Percentiles rank a stretch among this genome's conserved stretches.
Evolutionary conservation across 495 filamentous ascomycete species (phyloP).

Genomic region (Daldinia caldariorum): DNA sequence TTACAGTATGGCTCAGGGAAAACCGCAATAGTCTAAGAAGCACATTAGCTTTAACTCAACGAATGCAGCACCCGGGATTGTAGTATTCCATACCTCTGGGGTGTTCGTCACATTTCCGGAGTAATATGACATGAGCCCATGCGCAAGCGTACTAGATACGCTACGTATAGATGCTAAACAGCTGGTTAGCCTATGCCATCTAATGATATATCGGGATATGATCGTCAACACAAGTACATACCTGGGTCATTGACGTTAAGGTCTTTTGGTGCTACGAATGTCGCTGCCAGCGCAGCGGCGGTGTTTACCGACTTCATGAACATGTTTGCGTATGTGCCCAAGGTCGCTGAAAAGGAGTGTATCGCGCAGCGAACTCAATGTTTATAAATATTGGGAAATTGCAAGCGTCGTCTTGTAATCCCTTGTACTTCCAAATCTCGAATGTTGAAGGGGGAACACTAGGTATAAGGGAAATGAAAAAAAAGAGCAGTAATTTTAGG

Average conservation of each 20-base stretch:
- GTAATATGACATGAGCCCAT: slow-evolving; percentile 69
- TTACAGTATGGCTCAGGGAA: slow-evolving; percentile 73
- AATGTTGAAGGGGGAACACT: slow-evolving; percentile 13
- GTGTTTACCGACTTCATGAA: slow-evolving; percentile 48
- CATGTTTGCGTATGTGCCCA: slow-evolving; percentile 14
- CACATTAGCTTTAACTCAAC: slow-evolving; percentile 34
- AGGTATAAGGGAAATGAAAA: slow-evolving; percentile 16
- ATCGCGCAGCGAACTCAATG: slow-evolving; percentile 29
- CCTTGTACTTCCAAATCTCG: slow-evolving; percentile 24
- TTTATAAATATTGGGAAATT: slow-evolving; percentile 32
- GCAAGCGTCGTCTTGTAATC: slow-evolving; percentile 26
- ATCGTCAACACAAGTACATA: slow-evolving; percentile 31
- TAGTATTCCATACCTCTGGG: slow-evolving; percentile 52
- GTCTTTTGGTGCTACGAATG: slow-evolving; percentile 51
- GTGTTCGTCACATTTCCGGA: slow-evolving; percentile 70
- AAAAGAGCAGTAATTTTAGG: slow-evolving; percentile 2
- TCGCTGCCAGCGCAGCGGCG: slow-evolving; percentile 46
- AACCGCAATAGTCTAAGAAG: slow-evolving; percentile 61
- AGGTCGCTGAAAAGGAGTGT: slow-evolving; percentile 16
- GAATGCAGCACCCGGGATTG: slow-evolving; percentile 27
- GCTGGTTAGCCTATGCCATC: neutral
- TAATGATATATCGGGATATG: neutral
- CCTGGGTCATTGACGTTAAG: slow-evolving; percentile 56
- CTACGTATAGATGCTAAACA: slow-evolving; percentile 58
- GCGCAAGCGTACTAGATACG: slow-evolving; percentile 60